These are phyloP conservation scores for Claviceps cyperi DNA, from an alignment of 2,329 filamentous ascomycete species.

Conservation along the genomic window DNA sequence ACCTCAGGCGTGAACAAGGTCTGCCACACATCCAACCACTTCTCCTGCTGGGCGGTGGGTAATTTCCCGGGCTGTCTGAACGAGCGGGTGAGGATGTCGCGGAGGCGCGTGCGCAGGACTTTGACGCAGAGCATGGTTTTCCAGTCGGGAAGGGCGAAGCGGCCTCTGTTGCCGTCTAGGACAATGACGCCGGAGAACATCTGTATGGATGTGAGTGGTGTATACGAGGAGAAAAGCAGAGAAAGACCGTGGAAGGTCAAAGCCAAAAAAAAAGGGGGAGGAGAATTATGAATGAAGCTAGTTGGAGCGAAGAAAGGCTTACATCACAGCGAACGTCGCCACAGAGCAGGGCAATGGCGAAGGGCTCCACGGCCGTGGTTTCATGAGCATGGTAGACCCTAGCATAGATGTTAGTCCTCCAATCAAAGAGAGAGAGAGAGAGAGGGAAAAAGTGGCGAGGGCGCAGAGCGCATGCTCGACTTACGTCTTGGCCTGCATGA, in stretches of 20 bases:
- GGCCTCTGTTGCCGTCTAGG: slow-evolving; percentile 73
- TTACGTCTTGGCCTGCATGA: slow-evolving; percentile 80
- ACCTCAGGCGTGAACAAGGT: slow-evolving; percentile 46
- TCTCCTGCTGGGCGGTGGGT: slow-evolving; percentile 51
- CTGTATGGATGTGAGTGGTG: slow-evolving; percentile 22
- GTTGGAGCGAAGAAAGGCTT: slow-evolving; percentile 14
- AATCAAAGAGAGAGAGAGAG: neutral
- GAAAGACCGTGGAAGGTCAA: neutral
- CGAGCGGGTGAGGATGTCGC: slow-evolving; percentile 57
- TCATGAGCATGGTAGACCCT: slow-evolving; percentile 82
- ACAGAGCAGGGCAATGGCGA: slow-evolving; percentile 71
- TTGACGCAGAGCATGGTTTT: slow-evolving; percentile 85
- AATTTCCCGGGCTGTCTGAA: slow-evolving; percentile 55
- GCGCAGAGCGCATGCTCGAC: neutral
- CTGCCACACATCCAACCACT: slow-evolving; percentile 64
- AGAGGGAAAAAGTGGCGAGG: neutral
- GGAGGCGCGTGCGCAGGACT: slow-evolving; percentile 55
- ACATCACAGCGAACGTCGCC: slow-evolving; percentile 81
- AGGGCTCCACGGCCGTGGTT: slow-evolving; percentile 65
- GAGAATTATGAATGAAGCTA: neutral
- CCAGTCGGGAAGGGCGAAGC: slow-evolving; percentile 78
- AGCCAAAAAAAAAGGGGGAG: rapidly evolving
- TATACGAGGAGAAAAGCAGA: neutral
- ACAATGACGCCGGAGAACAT: slow-evolving; percentile 78
- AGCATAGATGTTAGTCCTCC: slow-evolving; percentile 10